A percentile compares a stretch with the other conserved stretches of the same genome.
Evolutionary conservation across 495 filamentous ascomycete genomes (phyloP).

Genomic region (Neurospora sp.): DNA sequence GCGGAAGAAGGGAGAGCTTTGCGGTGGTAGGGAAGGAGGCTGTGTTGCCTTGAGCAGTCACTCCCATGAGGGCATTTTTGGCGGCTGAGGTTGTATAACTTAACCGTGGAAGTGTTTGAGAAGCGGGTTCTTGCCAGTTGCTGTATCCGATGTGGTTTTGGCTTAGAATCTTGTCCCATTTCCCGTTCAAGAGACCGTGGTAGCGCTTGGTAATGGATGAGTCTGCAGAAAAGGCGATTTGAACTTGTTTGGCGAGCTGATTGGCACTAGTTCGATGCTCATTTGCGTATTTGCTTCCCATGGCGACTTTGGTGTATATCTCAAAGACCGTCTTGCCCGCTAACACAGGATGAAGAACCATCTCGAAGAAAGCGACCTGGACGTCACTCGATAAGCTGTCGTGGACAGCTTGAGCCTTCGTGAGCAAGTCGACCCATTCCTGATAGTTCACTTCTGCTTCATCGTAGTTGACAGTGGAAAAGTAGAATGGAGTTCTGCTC

Average conservation of each 20-base stretch:
- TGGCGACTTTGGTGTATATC: slow-evolving; percentile 23
- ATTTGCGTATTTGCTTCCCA: slow-evolving; percentile 12
- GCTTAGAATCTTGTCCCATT: slow-evolving; percentile 47
- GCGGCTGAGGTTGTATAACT: slow-evolving; percentile 32
- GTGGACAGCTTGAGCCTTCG: slow-evolving; percentile 39
- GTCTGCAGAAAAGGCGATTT: slow-evolving; percentile 45
- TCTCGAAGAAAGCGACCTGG: slow-evolving; percentile 48
- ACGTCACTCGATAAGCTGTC: slow-evolving; percentile 26
- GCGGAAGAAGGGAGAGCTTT: slow-evolving; percentile 35
- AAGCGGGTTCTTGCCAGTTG: slow-evolving; percentile 48
- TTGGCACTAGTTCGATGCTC: slow-evolving; percentile 31
- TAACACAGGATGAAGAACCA: slow-evolving; percentile 50
- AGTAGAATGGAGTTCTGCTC: slow-evolving; percentile 41
- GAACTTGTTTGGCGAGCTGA: slow-evolving; percentile 36
- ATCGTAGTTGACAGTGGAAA: slow-evolving; percentile 50
- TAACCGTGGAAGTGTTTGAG: slow-evolving; percentile 40
- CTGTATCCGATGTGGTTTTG: slow-evolving; percentile 25
- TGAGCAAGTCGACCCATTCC: slow-evolving; percentile 42
- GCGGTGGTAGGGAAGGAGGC: slow-evolving; percentile 37
- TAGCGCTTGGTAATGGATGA: slow-evolving; percentile 44
- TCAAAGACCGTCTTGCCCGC: slow-evolving; percentile 36
- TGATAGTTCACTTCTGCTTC: slow-evolving; percentile 49
- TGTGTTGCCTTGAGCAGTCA: slow-evolving; percentile 43
- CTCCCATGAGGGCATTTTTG: slow-evolving; percentile 44
- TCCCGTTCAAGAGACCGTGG: slow-evolving; percentile 46